These are phyloP conservation scores for Dactylellina cionopaga DNA, from an alignment of 2,329 filamentous ascomycete species.

Conservation along the genomic window DNA sequence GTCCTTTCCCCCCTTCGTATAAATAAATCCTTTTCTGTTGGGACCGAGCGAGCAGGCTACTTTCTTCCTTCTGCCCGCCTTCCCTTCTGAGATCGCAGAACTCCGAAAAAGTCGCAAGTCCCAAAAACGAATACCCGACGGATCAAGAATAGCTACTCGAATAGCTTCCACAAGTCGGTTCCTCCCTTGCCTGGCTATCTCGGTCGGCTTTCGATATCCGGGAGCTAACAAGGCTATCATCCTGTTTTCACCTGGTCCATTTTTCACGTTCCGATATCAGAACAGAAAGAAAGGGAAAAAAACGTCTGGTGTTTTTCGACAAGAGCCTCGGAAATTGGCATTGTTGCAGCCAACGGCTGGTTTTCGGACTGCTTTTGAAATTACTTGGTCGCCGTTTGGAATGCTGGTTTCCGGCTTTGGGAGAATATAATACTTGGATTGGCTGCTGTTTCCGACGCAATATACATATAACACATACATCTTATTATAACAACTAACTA, in stretches of 20 bases:
- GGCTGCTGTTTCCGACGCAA: not conserved
- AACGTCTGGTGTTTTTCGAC: slow-evolving; percentile 7
- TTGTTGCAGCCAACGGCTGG: not conserved
- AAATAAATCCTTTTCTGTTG: slow-evolving; percentile 21
- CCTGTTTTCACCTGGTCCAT: not conserved
- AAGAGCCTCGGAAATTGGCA: slow-evolving; percentile 50
- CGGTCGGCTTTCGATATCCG: slow-evolving; percentile 47
- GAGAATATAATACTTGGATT: not conserved
- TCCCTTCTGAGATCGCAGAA: slow-evolving; percentile 48
- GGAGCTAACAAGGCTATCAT: slow-evolving; percentile 7
- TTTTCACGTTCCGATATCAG: slow-evolving; percentile 41
- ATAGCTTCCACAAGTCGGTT: slow-evolving; percentile 27
- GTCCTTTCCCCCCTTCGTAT: too few species aligned
- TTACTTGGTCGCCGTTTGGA: slow-evolving; percentile 28
- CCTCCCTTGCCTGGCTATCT: slow-evolving; percentile 26
- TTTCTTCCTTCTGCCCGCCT: slow-evolving; percentile 36
- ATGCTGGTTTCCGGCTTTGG: slow-evolving; percentile 13
- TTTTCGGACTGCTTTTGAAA: slow-evolving; percentile 26
- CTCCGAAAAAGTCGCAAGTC: slow-evolving; percentile 30
- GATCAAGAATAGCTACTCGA: slow-evolving; percentile 44
- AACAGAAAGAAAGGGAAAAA: too few species aligned
- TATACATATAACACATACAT: not conserved
- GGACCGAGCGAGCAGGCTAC: slow-evolving; percentile 11
- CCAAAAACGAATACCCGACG: slow-evolving; percentile 38
- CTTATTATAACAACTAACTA: too few species aligned